phyloP scores from a whole-genome alignment of 2,329 filamentous ascomycete genomes.

The Alternaria sp. region DNA sequence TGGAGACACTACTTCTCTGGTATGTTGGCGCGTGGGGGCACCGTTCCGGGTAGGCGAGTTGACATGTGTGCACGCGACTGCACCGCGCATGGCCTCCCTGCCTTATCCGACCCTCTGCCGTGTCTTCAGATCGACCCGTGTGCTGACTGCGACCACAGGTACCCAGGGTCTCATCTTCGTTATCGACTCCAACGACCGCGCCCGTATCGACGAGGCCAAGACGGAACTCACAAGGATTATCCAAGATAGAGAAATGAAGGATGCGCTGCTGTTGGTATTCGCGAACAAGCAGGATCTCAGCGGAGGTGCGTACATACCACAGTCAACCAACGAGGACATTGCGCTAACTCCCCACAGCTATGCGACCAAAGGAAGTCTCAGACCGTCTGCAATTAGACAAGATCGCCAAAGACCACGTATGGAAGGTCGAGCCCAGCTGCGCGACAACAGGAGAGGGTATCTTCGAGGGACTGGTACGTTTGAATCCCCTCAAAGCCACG shows the following conservation, averaged over 20 bases:
- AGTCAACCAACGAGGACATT: neutral
- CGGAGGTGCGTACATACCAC: conserved; percentile 66
- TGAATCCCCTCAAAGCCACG: too few relatives aligned
- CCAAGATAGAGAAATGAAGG: conserved; percentile 98
- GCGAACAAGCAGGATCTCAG: conserved; percentile 99
- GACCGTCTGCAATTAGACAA: conserved; percentile 59
- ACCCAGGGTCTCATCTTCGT: conserved; percentile 99
- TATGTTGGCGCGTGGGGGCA: conserved; percentile 54
- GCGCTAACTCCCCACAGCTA: conserved; percentile 48
- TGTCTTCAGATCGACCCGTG: conserved; percentile 8
- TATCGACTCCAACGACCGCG: conserved; percentile 98
- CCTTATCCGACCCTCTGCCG: neutral
- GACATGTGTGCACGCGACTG: conserved; percentile 22
- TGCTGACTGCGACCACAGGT: conserved; percentile 54
- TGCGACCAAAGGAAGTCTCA: conserved; percentile 61
- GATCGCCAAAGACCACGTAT: conserved; percentile 62
- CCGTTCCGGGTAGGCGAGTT: conserved; percentile 45
- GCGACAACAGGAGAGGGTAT: conserved; percentile 63
- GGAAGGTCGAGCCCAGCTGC: conserved; percentile 65
- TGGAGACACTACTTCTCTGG: conserved; percentile 99
- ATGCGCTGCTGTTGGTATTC: conserved; percentile 95
- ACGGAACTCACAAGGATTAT: conserved; percentile 98
- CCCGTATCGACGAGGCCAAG: conserved; percentile 95
- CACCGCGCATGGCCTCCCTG: conserved; percentile 23
- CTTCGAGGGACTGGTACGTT: conserved; percentile 59